Percentiles rank a stretch among this genome's conserved stretches.
phyloP scores from a whole-genome alignment of 2,329 filamentous ascomycete genomes.

The Lanzia echinophila region DNA sequence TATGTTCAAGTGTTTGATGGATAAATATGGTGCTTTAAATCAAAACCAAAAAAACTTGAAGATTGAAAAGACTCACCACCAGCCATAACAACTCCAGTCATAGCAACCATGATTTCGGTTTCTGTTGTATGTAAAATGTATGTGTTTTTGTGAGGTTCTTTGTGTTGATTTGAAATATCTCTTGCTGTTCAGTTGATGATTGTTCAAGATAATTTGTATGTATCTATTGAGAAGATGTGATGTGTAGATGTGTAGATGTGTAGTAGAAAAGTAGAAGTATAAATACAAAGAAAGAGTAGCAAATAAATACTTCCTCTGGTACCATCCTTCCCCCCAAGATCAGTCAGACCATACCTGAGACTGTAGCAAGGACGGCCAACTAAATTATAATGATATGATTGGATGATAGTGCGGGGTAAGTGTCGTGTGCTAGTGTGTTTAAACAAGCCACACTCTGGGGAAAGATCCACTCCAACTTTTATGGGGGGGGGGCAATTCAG shows the following conservation, averaged over 20 bases:
- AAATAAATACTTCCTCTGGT: too few species aligned
- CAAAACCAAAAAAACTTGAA: not conserved
- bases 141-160: not conserved
- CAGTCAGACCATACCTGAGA: not conserved
- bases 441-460: not conserved
- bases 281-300: too few species aligned
- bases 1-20: not conserved
- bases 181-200: not conserved
- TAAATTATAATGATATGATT: not conserved
- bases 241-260: too few species aligned
- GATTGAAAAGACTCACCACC: not conserved
- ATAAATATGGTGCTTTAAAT: not conserved
- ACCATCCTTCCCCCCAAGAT: not conserved
- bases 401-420: not conserved
- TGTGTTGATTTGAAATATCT: not conserved
- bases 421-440: not conserved
- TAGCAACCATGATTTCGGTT: conserved; percentile 8
- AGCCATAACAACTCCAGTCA: conserved; percentile 6
- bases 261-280: too few species aligned
- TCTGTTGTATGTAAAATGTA: not conserved
- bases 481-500: too few species aligned
- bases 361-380: too few species aligned
- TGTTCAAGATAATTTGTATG: too few species aligned
- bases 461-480: too few species aligned
- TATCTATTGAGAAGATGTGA: too few species aligned